Conservation (phyloP, 2,329 filamentous ascomycete species). For the Xylariaceae sp. region DNA sequence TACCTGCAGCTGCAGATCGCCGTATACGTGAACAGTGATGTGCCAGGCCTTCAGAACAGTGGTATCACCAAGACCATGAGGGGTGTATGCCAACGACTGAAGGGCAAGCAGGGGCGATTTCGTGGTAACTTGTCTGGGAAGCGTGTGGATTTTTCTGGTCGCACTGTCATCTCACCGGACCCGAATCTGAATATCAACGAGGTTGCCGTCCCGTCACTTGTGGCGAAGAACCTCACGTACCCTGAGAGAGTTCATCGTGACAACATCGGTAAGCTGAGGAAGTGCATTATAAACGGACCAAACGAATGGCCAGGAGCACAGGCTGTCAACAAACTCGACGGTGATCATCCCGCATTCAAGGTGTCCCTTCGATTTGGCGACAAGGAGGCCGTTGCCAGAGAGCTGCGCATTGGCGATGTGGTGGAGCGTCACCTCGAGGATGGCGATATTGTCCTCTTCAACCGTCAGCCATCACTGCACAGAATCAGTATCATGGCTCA, state of each 20-base stretch:
- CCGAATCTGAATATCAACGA: constrained; percentile 90
- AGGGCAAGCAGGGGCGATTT: constrained; percentile 96
- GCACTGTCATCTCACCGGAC: constrained; percentile 96
- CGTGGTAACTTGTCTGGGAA: constrained; percentile 95
- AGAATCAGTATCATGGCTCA: constrained; percentile 98
- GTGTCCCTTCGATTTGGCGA: constrained; percentile 70
- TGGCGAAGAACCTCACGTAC: constrained; percentile 96
- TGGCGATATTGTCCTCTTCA: constrained; percentile 93
- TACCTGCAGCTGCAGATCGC: constrained; percentile 92
- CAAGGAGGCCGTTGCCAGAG: constrained; percentile 60
- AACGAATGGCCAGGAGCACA: constrained; percentile 84
- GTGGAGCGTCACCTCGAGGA: constrained; percentile 95
- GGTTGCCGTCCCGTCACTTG: constrained; percentile 81
- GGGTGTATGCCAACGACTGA: constrained; percentile 89
- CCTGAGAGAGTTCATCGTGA: constrained; percentile 80
- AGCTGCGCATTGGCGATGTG: constrained; percentile 74
- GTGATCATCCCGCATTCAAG: constrained; percentile 46
- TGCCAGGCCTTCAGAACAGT: constrained; percentile 83
- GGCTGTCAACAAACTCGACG: constrained; percentile 63
- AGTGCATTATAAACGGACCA: constrained; percentile 67
- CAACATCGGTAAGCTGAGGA: constrained; percentile 74
- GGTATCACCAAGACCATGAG: constrained; percentile 83
- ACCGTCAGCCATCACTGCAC: constrained; percentile 93
- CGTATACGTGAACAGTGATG: constrained; percentile 96
- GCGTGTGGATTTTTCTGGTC: constrained; percentile 94